These are phyloP conservation scores for Malus orientalis DNA, from an alignment of 306 rosid species.

Conservation along the genomic window DNA sequence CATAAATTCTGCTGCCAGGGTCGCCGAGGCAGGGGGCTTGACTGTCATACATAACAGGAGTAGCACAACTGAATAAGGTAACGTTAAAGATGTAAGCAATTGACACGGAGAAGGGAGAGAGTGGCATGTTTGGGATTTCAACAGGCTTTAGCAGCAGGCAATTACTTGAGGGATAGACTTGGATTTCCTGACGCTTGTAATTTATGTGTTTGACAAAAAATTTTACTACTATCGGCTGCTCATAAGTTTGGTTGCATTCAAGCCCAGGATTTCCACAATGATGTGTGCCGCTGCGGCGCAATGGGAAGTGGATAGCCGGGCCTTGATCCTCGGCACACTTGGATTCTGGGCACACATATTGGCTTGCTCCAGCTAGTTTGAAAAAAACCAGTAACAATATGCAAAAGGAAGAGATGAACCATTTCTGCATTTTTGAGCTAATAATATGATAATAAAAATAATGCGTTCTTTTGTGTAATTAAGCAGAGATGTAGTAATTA, in stretches of 20 bases:
- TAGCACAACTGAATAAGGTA: background rate
- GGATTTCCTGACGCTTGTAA: slow-evolving; percentile 15
- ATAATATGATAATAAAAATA: background rate
- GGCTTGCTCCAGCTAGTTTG: background rate
- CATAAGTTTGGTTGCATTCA: background rate
- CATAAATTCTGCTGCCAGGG: background rate
- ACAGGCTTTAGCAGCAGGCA: slow-evolving; percentile 9
- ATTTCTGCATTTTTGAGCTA: background rate
- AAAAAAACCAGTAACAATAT: background rate
- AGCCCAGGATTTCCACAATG: slow-evolving; percentile 22
- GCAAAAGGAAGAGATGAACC: background rate
- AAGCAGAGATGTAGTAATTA: too few relatives aligned
- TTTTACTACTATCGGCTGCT: slow-evolving; percentile 6
- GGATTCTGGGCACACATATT: slow-evolving; percentile 2
- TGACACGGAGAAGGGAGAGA: slow-evolving; percentile 18
- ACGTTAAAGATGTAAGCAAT: rapidly evolving
- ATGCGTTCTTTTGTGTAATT: too few relatives aligned
- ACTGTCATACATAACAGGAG: too few relatives aligned
- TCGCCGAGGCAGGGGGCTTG: background rate
- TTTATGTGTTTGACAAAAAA: slow-evolving; percentile 8
- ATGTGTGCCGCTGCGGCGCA: background rate
- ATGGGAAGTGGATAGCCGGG: slow-evolving; percentile 24
- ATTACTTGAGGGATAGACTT: background rate
- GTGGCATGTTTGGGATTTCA: background rate
- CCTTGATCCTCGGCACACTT: slow-evolving; percentile 11